phyloP scores from a whole-genome alignment of 148 eudicot genomes.

The Heliosperma pusillum region DNA sequence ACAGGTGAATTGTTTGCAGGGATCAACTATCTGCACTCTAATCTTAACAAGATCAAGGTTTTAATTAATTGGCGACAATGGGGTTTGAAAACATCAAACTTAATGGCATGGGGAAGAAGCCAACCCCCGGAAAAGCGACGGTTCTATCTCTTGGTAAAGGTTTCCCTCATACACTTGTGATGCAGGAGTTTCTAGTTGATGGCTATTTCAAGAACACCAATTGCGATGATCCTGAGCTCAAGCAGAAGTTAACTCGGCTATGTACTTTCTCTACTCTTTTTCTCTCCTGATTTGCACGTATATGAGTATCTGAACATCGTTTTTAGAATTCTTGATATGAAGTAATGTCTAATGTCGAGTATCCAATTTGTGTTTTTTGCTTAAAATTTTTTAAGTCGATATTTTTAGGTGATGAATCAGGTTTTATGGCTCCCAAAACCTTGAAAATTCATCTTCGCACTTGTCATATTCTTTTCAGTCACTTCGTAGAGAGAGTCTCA shows the following conservation, averaged over 20 bases:
- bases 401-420: no score
- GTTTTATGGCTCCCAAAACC: no score
- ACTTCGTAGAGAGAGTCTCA: no score
- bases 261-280: constrained; percentile 38
- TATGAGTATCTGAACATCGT: neutral
- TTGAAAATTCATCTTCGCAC: no score
- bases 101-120: constrained; percentile 34
- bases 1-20: constrained; percentile 1
- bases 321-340: neutral
- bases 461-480: no score
- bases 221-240: constrained; percentile 84
- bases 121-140: constrained; percentile 65
- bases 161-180: constrained; percentile 94
- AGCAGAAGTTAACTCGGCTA: constrained; percentile 77
- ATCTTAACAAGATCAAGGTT: constrained; percentile 14
- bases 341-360: no score
- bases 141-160: constrained; percentile 88
- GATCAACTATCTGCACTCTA: constrained; percentile 2
- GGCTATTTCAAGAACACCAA: constrained; percentile 92
- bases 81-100: constrained; percentile 32
- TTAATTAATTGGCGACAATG: constrained; percentile 18
- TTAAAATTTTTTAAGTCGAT: no score
- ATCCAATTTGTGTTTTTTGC: no score
- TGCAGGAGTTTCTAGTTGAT: constrained; percentile 93
- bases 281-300: neutral